These are phyloP conservation scores for Setaria viridis DNA, from an alignment of 202 grass and related monocot genomes.

Conservation along the genomic window DNA sequence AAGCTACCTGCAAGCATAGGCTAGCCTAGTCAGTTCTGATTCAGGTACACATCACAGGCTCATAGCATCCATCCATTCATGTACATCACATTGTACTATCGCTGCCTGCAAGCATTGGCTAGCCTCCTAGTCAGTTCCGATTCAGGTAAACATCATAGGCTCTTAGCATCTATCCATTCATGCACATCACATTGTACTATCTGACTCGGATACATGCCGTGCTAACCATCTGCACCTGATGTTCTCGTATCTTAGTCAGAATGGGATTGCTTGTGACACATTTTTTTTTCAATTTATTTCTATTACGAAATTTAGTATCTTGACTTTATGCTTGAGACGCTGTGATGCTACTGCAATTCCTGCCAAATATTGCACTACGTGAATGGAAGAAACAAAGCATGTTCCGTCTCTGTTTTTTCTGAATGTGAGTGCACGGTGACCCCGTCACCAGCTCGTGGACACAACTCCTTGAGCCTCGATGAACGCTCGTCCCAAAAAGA, in stretches of 20 bases:
- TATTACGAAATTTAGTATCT: neutral
- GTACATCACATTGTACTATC: neutral
- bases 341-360: neutral
- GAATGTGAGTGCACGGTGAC: neutral
- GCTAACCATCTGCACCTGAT: neutral
- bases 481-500: too few relatives aligned
- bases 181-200: neutral
- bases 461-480: too few relatives aligned
- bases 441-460: too few relatives aligned
- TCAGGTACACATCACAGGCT: conserved; percentile 20
- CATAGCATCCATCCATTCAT: neutral
- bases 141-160: conserved; percentile 20
- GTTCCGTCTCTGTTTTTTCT: neutral
- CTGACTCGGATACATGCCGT: conserved; percentile 30
- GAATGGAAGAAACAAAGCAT: neutral
- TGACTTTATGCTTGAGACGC: neutral
- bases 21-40: conserved; percentile 21
- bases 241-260: neutral
- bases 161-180: conserved; percentile 4
- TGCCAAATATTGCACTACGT: neutral
- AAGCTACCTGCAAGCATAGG: conserved; percentile 10
- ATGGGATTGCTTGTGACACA: neutral
- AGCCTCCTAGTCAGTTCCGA: neutral
- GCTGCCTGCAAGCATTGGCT: too few relatives aligned
- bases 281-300: neutral